Conservation (phyloP, 805 yeast species). For the Yamadazyma scolyti region DNA sequence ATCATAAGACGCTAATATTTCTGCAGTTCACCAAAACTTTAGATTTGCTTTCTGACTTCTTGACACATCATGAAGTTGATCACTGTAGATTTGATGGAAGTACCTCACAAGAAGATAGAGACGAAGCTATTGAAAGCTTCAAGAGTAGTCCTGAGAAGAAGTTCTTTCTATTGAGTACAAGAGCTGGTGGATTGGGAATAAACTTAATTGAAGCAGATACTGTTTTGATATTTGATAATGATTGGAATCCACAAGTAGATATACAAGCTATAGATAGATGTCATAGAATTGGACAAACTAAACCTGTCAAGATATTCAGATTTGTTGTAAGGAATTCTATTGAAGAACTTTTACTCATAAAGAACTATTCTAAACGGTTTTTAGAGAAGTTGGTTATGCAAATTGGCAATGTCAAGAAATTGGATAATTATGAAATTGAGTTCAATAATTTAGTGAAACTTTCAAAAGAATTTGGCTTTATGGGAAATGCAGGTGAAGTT, state of each 20-base stretch:
- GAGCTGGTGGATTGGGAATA: constrained; percentile 94
- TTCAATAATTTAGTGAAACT: constrained; percentile 18
- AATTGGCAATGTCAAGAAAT: constrained; percentile 31
- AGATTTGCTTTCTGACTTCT: constrained; percentile 78
- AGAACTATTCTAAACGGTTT: constrained; percentile 75
- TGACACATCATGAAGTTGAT: constrained; percentile 42
- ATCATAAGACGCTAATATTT: constrained; percentile 76
- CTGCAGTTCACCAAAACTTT: constrained; percentile 82
- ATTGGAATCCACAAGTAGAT: constrained; percentile 98
- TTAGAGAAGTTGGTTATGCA: constrained; percentile 21
- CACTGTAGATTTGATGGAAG: constrained; percentile 75
- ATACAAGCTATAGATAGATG: constrained; percentile 95
- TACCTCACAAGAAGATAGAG: constrained; percentile 61
- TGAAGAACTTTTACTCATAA: constrained; percentile 76
- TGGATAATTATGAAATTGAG: constrained; percentile 17
- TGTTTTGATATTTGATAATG: constrained; percentile 86
- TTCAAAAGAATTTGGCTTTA: constrained; percentile 14
- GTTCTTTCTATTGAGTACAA: constrained; percentile 76
- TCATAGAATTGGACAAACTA: constrained; percentile 87
- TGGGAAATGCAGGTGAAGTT: constrained; percentile 17
- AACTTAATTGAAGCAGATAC: constrained; percentile 86
- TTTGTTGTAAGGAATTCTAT: constrained; percentile 74
- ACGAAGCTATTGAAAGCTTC: constrained; percentile 57
- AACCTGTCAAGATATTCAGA: constrained; percentile 80
- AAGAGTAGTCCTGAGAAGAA: constrained; percentile 15